Evolutionary conservation across 129 eudicot species (phyloP), one percentile per base, ranked within the genome.

Genomic region (Tagetes erecta): DNA sequence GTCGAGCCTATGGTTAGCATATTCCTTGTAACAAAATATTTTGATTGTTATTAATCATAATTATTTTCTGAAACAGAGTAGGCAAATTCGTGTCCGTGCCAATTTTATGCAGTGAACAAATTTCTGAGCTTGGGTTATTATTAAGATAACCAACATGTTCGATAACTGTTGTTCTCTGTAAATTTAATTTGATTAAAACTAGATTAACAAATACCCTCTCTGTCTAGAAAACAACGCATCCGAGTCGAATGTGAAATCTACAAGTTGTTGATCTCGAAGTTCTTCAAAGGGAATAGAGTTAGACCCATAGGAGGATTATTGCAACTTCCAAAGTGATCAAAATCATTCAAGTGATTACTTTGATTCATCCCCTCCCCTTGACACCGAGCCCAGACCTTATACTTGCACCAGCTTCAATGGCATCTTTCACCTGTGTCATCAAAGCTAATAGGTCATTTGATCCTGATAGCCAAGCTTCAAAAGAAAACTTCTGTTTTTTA

Each of bases 351-450:
- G 44, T 57, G 42, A 45, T 77, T 13, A 77, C 63, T 77, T 77
- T 8, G 41, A 44, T 36, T 72, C 38, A 72, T 42, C 78, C 78
- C 74, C 83, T 73, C 12, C 83, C 83, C 69, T 72, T 79, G 44
- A 79, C 83, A 8, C 83, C 78, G 0, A 79, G 83, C 50, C 83
- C 68, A 35, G 83, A 79, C 45, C 69, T 72, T 72, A 79, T 79
- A 56, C 40, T 72, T 9, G 35, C 83, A 53, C 83, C 83, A 65
- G 74, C 51, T 44, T 79, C 83, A 65, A 72, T 59, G 7, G 78
- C 78, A 55, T 79, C 83, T 38, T 65, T 55, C n/a, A 79, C 78
- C 83, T 79, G 55, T 56, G 56, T 72, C 74, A 44, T 42, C 69
- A 72, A 72, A 79, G 1, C 37, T 57, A 6, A 44, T 7, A 52